Conservation (phyloP, 2,329 filamentous ascomycete genomes). For the Ceratocystis ficicola region DNA sequence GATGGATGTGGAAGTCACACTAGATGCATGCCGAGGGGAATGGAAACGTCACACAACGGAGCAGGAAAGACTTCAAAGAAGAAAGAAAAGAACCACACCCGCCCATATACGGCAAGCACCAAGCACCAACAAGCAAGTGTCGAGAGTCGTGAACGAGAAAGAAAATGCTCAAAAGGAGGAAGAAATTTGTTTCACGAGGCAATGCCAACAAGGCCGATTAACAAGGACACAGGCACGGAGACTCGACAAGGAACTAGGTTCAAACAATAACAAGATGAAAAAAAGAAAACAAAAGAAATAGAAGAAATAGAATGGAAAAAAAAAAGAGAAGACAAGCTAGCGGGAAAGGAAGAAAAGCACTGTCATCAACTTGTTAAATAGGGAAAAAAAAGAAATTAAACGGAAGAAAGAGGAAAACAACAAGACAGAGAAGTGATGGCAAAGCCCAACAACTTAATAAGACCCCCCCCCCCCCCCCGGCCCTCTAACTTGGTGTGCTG, state of each 20-base stretch:
- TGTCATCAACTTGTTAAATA: slow-evolving; percentile 10
- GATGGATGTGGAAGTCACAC: slow-evolving; percentile 4
- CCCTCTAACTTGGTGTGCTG: background rate
- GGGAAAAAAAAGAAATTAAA: background rate
- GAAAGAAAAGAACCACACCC: background rate
- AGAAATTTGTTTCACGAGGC: slow-evolving; percentile 9
- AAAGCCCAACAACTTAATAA: background rate
- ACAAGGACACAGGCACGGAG: slow-evolving; percentile 6
- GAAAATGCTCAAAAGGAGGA: background rate
- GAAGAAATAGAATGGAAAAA: background rate
- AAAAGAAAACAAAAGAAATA: background rate
- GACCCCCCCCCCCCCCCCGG: background rate
- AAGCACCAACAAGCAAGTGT: background rate
- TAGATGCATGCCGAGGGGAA: background rate
- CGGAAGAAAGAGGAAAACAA: background rate
- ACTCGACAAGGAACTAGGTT: slow-evolving; percentile 9
- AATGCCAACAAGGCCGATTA: slow-evolving; percentile 3
- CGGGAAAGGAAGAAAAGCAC: background rate
- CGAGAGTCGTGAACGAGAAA: background rate
- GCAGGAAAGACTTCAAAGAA: background rate
- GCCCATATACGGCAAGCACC: background rate
- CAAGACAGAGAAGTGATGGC: background rate
- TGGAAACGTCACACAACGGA: slow-evolving; percentile 2
- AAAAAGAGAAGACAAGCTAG: background rate
- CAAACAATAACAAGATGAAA: background rate